Evolutionary conservation across 495 filamentous ascomycete species (phyloP).

Genomic region (Jackrogersella multiformis): DNA sequence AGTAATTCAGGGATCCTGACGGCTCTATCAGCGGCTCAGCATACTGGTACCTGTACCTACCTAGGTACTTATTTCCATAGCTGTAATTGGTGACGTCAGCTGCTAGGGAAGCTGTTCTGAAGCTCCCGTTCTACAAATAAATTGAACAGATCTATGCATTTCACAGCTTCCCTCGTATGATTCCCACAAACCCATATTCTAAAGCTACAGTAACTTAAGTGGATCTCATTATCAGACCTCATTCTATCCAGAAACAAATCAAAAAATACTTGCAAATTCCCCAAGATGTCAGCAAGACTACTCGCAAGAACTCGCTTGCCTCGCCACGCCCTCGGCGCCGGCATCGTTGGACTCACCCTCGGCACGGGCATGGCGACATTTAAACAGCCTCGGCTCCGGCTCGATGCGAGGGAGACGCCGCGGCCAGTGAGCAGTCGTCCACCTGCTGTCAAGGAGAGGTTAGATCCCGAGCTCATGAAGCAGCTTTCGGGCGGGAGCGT

Average conservation of each 20-base stretch:
- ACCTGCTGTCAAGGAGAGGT: constrained; percentile 43
- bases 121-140: constrained; percentile 8
- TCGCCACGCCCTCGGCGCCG: constrained; percentile 30
- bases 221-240: background rate
- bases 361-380: constrained; percentile 40
- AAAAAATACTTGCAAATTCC: background rate
- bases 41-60: background rate
- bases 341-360: constrained; percentile 38
- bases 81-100: constrained; percentile 33
- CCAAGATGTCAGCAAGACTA: constrained; percentile 32
- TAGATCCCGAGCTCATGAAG: constrained; percentile 64
- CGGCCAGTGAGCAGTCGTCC: constrained; percentile 24
- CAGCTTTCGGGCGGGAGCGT: constrained; percentile 78
- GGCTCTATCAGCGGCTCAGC: constrained; percentile 8
- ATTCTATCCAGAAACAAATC: too few relatives aligned
- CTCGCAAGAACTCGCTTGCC: constrained; percentile 23
- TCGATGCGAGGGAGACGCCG: constrained; percentile 32
- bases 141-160: background rate
- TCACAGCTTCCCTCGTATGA: too few relatives aligned
- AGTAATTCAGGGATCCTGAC: constrained; percentile 19
- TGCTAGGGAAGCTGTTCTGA: constrained; percentile 18
- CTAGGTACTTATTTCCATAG: background rate
- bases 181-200: background rate
- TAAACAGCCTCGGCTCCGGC: constrained; percentile 25
- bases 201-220: background rate